phyloP scores from a whole-genome alignment of 768 basidiomycete species.

The Lentinula lateritia region DNA sequence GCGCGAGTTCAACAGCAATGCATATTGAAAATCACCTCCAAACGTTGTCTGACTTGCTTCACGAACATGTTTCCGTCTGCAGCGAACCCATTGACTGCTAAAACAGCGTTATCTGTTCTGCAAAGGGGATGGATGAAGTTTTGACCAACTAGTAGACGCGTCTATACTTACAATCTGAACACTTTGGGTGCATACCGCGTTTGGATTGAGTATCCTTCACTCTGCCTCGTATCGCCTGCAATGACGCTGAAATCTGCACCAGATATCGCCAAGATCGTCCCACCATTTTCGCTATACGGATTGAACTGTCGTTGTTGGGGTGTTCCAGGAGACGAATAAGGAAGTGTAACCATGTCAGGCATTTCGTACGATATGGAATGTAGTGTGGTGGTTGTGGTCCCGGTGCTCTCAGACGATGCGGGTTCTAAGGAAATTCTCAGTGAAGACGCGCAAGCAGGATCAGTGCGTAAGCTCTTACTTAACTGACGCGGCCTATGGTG shows the following conservation, averaged over 20 bases:
- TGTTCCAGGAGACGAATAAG: slow-evolving; percentile 13
- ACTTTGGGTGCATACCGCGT: slow-evolving; percentile 96
- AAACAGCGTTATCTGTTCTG: slow-evolving; percentile 88
- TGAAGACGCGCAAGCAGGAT: not conserved
- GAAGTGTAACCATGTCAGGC: slow-evolving; percentile 32
- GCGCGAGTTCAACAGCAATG: slow-evolving; percentile 1
- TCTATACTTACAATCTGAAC: slow-evolving; percentile 71
- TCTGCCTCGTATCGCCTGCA: slow-evolving; percentile 95
- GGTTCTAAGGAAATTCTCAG: not conserved
- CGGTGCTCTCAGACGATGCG: not conserved
- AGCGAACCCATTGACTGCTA: slow-evolving; percentile 96
- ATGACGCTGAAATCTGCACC: slow-evolving; percentile 92
- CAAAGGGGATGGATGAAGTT: not conserved
- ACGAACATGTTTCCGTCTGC: slow-evolving; percentile 98
- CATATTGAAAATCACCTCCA: slow-evolving; percentile 63
- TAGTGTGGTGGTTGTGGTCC: not conserved
- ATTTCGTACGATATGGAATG: slow-evolving; percentile 13
- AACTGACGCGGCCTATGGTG: slow-evolving; percentile 5
- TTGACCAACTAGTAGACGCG: not conserved
- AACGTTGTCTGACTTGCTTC: slow-evolving; percentile 89
- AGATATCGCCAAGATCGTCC: slow-evolving; percentile 93
- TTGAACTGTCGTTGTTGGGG: slow-evolving; percentile 67
- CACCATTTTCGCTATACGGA: slow-evolving; percentile 91
- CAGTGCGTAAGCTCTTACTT: not conserved
- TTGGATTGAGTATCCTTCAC: slow-evolving; percentile 96